These are phyloP conservation scores for Macrophomina pseudophaseolina DNA, from an alignment of 2,329 filamentous ascomycete species.

Conservation along the genomic window DNA sequence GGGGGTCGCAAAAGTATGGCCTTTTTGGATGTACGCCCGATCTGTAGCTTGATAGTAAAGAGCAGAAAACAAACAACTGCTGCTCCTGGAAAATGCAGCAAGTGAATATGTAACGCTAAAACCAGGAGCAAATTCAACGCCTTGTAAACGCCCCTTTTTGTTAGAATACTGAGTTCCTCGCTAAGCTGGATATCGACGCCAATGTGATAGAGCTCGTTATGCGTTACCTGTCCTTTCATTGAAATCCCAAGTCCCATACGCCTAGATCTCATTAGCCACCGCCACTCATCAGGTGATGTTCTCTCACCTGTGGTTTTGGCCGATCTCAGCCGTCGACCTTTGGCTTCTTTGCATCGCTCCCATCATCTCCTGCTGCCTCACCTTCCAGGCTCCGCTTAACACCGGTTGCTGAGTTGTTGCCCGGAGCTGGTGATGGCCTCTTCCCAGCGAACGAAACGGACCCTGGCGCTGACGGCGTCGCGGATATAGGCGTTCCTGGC, in stretches of 20 bases:
- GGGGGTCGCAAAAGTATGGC: background rate
- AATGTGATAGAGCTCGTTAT: slow-evolving; percentile 12
- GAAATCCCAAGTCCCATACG: slow-evolving; percentile 8
- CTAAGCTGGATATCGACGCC: slow-evolving; percentile 16
- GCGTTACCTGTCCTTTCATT: slow-evolving; percentile 10
- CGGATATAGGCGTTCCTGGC: slow-evolving; percentile 4
- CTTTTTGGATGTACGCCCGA: background rate
- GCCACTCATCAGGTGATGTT: too few species aligned
- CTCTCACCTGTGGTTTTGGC: background rate
- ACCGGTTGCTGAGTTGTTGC: background rate
- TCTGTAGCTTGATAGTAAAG: background rate
- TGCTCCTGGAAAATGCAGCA: background rate
- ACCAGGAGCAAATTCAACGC: background rate
- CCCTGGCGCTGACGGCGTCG: slow-evolving; percentile 1
- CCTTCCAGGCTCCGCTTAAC: slow-evolving; percentile 12
- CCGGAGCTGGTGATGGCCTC: slow-evolving; percentile 2
- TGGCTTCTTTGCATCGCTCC: slow-evolving; percentile 16
- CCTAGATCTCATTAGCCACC: background rate
- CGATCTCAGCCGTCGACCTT: slow-evolving; percentile 11
- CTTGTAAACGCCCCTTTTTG: background rate
- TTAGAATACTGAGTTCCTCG: background rate
- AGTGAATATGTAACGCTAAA: background rate
- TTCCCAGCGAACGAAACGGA: slow-evolving; percentile 1
- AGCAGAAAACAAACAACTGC: background rate
- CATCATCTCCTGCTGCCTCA: background rate